phyloP scores from a whole-genome alignment of 306 rosid genomes.

The Casuarina glauca region DNA sequence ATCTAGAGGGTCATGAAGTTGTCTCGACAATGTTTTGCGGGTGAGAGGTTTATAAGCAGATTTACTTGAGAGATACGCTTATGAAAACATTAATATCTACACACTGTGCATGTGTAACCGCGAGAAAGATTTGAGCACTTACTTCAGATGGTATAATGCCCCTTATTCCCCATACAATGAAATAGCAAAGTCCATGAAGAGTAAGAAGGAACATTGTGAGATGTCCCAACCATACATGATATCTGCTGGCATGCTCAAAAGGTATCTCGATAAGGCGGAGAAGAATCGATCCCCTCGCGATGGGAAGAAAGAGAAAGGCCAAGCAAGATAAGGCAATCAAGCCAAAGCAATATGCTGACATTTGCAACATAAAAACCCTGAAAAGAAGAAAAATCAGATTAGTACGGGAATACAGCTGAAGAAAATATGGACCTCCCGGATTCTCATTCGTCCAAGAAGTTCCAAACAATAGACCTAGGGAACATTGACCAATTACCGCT shows the following conservation, averaged over 20 bases:
- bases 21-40: background rate
- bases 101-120: background rate
- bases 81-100: background rate
- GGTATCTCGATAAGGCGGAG: constrained; percentile 78
- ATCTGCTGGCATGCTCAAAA: constrained; percentile 84
- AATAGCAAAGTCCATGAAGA: constrained; percentile 70
- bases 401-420: constrained; percentile 25
- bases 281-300: constrained; percentile 89
- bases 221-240: constrained; percentile 95
- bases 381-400: constrained; percentile 18
- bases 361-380: constrained; percentile 53
- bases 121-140: constrained; percentile 34
- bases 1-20: background rate
- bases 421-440: background rate
- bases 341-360: constrained; percentile 67
- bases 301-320: constrained; percentile 78
- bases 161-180: constrained; percentile 58
- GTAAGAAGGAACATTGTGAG: constrained; percentile 84
- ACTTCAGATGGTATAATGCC: constrained; percentile 57
- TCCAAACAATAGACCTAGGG: constrained; percentile 11
- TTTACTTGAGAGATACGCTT: background rate
- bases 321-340: constrained; percentile 58
- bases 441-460: constrained; percentile 1
- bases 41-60: background rate
- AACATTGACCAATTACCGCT: background rate